A percentile compares a stretch with the other conserved stretches of the same genome.
Evolutionary conservation across 768 basidiomycete genomes (phyloP).

Genomic region (Russula sp.): DNA sequence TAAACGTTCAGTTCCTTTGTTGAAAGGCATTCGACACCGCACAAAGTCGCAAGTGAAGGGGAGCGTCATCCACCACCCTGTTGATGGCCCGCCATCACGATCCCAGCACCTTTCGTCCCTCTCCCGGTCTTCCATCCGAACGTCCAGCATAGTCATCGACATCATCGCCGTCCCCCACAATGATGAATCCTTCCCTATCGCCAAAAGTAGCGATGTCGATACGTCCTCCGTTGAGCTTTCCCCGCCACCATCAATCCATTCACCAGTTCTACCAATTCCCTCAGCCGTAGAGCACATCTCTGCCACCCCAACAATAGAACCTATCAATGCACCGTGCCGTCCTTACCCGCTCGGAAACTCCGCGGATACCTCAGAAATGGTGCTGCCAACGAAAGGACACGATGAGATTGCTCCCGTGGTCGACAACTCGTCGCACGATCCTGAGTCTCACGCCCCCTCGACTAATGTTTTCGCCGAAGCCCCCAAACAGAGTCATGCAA

Average conservation of each 20-base stretch:
- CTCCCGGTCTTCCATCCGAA: neutral
- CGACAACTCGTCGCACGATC: neutral
- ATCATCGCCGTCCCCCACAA: neutral
- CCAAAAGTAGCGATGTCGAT: neutral
- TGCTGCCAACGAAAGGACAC: neutral
- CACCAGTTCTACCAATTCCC: neutral
- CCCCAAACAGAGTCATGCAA: neutral
- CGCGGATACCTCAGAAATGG: neutral
- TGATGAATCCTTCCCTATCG: neutral
- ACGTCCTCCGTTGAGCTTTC: neutral
- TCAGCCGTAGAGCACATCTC: neutral
- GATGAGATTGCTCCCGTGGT: neutral
- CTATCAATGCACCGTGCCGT: neutral
- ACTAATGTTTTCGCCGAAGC: neutral
- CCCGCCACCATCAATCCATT: neutral
- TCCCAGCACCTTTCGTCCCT: neutral
- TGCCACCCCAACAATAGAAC: neutral
- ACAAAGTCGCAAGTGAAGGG: neutral
- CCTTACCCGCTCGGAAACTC: neutral
- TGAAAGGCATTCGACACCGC: neutral
- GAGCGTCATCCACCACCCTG: neutral
- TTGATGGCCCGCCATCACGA: neutral
- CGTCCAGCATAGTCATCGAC: neutral
- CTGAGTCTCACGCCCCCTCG: neutral
- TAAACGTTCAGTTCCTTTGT: neutral